Base-by-base conservation (phyloP, 2,329 filamentous ascomycete genomes). In the Pyricularia sp. region DNA sequence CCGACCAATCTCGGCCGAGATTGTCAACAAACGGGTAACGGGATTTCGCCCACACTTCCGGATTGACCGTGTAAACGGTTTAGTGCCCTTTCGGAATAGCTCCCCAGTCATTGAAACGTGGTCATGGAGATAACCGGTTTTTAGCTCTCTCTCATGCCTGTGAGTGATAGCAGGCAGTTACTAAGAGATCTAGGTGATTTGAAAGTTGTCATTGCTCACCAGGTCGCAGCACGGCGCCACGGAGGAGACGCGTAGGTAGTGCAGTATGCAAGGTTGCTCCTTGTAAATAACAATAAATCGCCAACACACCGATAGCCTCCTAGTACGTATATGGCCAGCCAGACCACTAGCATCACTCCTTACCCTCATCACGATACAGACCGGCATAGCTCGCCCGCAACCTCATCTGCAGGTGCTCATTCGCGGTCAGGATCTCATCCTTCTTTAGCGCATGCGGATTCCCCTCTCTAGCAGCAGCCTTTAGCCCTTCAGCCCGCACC, bases 381-480 rank as follows among this genome's bases (percentile, higher is more conserved):
- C 79, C 76, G 9, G 81, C 71, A 71, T 88, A 88, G 9, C 80
- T 87, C 24, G 81, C 84, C 67, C 77, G 81, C 64, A 89, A 73
- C 65, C 63, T 78, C 78, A 84, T 85, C 68, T 81, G 78, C 65
- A 89, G 72, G 72, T 89, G 86, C 72, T 88, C 84, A 68, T 82
- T 79, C 1, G 86, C 86, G 1, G 85, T 88, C 71, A 88, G 73
- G 1, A 84, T 81, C 72, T 80, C 83, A 22, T 62, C 60, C 53
- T 12, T 59, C 63, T 78, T 78, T 69, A 81, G 78, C 0, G 79
- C 78, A 69, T 82, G 80, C 1, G 79, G 80, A 64, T 82, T 83
- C 49, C 70, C 72, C 49, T 69, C 68, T 8, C 69, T 71, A 8
- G 67, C 64, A 8, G 62, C 68, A 1, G 70, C 71, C 57, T 75